Evolutionary conservation across 73 alveolate genomes (phyloP).

Genomic region (Durusdinium trenchii): DNA sequence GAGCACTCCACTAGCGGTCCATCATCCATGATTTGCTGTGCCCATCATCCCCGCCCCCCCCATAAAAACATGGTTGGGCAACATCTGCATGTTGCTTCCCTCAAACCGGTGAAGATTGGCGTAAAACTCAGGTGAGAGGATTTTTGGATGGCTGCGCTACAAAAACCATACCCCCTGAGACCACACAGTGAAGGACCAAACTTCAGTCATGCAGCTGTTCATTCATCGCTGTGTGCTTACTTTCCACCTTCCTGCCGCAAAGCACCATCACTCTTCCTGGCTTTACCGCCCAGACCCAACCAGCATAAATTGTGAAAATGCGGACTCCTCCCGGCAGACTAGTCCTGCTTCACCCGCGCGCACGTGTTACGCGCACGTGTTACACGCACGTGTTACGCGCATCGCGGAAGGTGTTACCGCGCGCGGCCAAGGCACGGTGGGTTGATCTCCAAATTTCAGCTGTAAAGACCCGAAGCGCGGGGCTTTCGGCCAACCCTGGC

Average conservation of each 20-base stretch:
- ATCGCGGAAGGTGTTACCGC: not conserved
- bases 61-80: not conserved
- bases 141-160: not conserved
- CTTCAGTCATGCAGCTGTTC: too few species aligned
- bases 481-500: constrained; percentile 53
- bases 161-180: not conserved
- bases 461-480: constrained; percentile 50
- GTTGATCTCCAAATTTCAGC: constrained; percentile 61
- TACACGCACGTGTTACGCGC: too few species aligned
- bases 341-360: too few species aligned
- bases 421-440: not conserved
- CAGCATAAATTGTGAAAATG: not conserved
- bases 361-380: too few species aligned
- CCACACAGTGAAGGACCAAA: too few species aligned
- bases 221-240: too few species aligned
- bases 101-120: not conserved
- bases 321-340: not conserved
- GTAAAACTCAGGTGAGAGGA: not conserved
- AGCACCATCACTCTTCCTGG: not conserved
- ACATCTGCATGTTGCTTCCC: not conserved
- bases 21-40: not conserved
- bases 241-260: not conserved
- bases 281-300: not conserved
- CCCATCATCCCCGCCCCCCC: not conserved
- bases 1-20: not conserved